Evolutionary conservation across 1,284 basidiomycete species (phyloP), one percentile per base, ranked within the genome.

Genomic region (Apiotrichum brassicae): DNA sequence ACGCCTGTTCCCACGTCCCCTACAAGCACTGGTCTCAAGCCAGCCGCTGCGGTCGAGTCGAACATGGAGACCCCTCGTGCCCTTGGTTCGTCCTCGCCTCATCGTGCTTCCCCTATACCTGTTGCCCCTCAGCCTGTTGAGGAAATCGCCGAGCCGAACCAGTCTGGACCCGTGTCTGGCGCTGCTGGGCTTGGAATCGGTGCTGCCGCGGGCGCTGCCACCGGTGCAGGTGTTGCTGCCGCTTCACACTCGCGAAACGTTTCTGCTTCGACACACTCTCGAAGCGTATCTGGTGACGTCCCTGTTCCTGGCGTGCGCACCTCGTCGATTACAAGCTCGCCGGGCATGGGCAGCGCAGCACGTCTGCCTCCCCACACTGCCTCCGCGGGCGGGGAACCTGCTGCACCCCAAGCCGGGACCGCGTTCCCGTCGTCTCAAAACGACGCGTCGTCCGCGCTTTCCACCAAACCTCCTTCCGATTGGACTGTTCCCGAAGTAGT

Each of bases 401-500:
- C 25, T 1, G 8, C 24, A 6, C 16, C 40, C 26, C 25, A 32
- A 6, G 26, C 26, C 11, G 9, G 26, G n/a, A 42, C 39, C 18
- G 19, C 40, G 11, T 42, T 42, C 40, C 40, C 40, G 5, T 11
- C 25, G 24, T 42, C 40, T 4, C 9, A 18, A 11, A n/a, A 18
- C 33, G 28, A 28, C 9, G 18, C 40, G 26, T 42, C 40, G n/a
- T 32, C 25, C 12, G n/a, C 22, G 26, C n/a, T 11, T 11, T 32
- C 40, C 9, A n/a, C 18, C 19, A 23, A 40, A 22, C 42, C 47
- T 25, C 43, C 80, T 0, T 83, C 46, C 20, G 46, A 87, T 48
- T 98, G 94, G 94, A 79, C 74, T 0, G 83, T 97, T 0, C 85
- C 88, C 0, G 85, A 97, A 26, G 95, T 98, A 8, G 78, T 93